Evolutionary conservation across 805 yeast species (phyloP).

Genomic region (Blastobotrys chiropterorum): DNA sequence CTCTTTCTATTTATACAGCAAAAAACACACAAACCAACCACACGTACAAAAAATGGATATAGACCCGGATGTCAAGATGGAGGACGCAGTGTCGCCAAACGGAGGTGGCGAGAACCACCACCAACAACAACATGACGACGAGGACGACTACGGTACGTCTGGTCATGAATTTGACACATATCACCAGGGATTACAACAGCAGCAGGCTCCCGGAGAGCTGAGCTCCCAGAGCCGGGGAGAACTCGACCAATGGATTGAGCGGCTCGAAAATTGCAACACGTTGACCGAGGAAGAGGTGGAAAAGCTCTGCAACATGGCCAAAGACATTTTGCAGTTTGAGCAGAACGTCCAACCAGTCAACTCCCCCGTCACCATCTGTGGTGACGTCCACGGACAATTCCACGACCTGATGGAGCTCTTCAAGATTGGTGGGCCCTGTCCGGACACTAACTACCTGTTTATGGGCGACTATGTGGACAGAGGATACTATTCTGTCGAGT

Average conservation of each 20-base stretch:
- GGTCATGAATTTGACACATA: background rate
- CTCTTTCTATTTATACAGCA: background rate
- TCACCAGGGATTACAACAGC: slow-evolving; percentile 3
- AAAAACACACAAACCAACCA: background rate
- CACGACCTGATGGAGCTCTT: slow-evolving; percentile 93
- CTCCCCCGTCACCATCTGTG: slow-evolving; percentile 95
- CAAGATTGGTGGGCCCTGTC: slow-evolving; percentile 94
- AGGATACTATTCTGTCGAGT: slow-evolving; percentile 84
- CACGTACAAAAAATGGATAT: slow-evolving; percentile 25
- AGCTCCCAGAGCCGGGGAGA: slow-evolving; percentile 53
- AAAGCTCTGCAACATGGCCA: slow-evolving; percentile 81
- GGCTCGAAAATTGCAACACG: slow-evolving; percentile 76
- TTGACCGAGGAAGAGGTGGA: slow-evolving; percentile 75
- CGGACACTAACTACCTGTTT: slow-evolving; percentile 84
- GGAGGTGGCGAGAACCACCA: slow-evolving; percentile 1
- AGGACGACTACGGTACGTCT: background rate
- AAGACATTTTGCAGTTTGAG: slow-evolving; percentile 80
- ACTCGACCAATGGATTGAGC: slow-evolving; percentile 87
- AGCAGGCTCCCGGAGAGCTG: slow-evolving; percentile 26
- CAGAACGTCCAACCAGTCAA: slow-evolving; percentile 92
- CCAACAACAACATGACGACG: background rate
- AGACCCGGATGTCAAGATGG: slow-evolving; percentile 37
- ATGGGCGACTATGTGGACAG: slow-evolving; percentile 91
- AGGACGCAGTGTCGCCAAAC: slow-evolving; percentile 25
- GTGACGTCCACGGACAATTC: slow-evolving; percentile 96